Evolutionary conservation across 176 grass and related monocot species (phyloP).

Genomic region (Eremochloa ophiuroides): DNA sequence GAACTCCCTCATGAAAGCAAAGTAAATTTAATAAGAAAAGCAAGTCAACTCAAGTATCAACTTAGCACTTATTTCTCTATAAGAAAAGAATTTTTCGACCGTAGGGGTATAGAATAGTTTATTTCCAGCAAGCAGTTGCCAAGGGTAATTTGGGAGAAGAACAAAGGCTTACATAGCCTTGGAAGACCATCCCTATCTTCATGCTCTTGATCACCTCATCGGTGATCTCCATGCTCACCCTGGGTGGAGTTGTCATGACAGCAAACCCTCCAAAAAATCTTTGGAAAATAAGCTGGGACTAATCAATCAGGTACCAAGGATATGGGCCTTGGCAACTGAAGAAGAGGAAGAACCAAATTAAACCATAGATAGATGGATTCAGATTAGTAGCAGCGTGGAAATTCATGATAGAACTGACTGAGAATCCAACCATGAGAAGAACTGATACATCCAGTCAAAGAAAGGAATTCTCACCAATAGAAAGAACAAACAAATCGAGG

Average conservation of each 20-base stretch:
- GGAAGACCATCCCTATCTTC: conserved; percentile 82
- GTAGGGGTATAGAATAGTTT: not conserved
- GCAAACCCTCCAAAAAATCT: not conserved
- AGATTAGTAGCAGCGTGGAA: not conserved
- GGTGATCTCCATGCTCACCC: conserved; percentile 74
- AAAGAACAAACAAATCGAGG: not conserved
- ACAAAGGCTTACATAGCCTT: conserved; percentile 56
- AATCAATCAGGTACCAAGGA: not conserved
- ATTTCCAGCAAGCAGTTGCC: not conserved
- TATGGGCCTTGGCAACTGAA: not conserved
- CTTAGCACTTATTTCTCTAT: not conserved
- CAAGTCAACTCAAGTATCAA: not conserved
- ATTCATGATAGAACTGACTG: not conserved
- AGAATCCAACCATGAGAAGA: not conserved
- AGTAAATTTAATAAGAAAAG: not conserved
- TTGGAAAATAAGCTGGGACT: not conserved
- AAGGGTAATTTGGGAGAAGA: not conserved
- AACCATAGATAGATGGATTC: not conserved
- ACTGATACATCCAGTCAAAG: not conserved
- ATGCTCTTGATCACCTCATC: conserved; percentile 87
- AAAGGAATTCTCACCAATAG: not conserved
- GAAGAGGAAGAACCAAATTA: conserved; percentile 15
- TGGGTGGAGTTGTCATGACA: not conserved
- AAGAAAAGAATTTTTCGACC: not conserved
- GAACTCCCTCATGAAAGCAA: not conserved